Evolutionary conservation across 2,329 filamentous ascomycete genomes (phyloP), one percentile per base, ranked within the genome.

Genomic region (Nothopassalora personata): DNA sequence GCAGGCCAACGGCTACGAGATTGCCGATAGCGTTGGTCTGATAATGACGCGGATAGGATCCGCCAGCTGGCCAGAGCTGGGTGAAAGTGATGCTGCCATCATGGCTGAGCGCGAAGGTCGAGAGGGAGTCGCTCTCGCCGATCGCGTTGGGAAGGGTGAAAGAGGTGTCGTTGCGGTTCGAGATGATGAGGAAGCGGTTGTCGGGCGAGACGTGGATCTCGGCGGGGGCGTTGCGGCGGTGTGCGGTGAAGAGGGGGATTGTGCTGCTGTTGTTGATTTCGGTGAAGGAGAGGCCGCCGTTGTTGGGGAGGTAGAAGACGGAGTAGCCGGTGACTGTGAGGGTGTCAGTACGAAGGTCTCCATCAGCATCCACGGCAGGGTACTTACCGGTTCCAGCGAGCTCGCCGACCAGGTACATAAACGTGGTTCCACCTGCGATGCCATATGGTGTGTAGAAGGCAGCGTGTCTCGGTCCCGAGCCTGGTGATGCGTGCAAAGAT

Each of bases 31-130:
- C 79, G 72, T 87, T 91, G 58, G 90, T 74, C 53, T 80, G 81
- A 71, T 90, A 88, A 45, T 88, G 86, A 23, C 89, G 80, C 0
- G 89, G 89, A 57, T 80, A 81, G 7, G 75, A 72, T 2, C 89
- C 89, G 52, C 86, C 86, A 0, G 85, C 81, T 0, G 87, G 79
- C n/a, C 80, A 80, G 30, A 84, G 77, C 66, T 87, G 81, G 3
- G 83, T 70, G 57, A 83, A 79, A 6, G 56, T 73, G 28, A 90
- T 76, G 1, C 73, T 76, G 6, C 86, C 87, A n/a, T 80, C 81
- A 13, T 70, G 63, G 65, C 84, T 73, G 64, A 90, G 81, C 57
- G 75, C 68, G 75, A 84, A 90, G 59, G 79, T 84, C 60, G 86
- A 80, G 56, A 92, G 74, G 0, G 87, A 82, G 71, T 90, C 87